phyloP scores from a whole-genome alignment of 2,329 filamentous ascomycete species.

The Paraphaeosphaeria minitans region DNA sequence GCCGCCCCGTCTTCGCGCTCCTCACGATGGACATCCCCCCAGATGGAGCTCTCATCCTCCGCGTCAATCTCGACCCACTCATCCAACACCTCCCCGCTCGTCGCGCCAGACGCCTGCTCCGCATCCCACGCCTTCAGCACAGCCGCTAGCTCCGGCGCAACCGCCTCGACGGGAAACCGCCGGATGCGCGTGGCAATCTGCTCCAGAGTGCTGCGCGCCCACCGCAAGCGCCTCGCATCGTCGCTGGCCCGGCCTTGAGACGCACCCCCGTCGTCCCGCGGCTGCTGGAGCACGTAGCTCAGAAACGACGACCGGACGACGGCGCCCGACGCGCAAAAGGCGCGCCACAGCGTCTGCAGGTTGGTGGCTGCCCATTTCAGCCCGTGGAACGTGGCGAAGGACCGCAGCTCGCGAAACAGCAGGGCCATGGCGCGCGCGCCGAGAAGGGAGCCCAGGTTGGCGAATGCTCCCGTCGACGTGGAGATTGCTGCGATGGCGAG shows the following conservation, averaged over 20 bases:
- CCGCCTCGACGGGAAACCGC: background rate
- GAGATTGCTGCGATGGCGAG: constrained; percentile 5
- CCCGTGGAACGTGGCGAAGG: constrained; percentile 5
- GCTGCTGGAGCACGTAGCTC: background rate
- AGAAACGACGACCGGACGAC: background rate
- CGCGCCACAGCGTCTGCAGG: background rate
- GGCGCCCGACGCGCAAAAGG: background rate
- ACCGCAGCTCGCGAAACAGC: constrained; percentile 4
- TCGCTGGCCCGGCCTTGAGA: background rate
- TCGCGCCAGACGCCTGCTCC: background rate
- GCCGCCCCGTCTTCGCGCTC: background rate
- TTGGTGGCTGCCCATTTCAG: constrained; percentile 4
- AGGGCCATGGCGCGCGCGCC: background rate
- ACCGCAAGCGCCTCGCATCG: background rate
- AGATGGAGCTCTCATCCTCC: background rate
- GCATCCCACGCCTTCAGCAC: background rate
- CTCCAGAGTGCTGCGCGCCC: background rate
- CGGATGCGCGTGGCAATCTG: background rate
- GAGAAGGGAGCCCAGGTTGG: background rate
- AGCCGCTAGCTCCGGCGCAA: background rate
- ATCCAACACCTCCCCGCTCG: background rate
- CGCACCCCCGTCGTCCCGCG: background rate
- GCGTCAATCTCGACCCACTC: background rate
- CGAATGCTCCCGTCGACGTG: background rate
- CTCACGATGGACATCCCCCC: background rate